A percentile compares a stretch with the other conserved stretches of the same genome.
These are phyloP conservation scores for Byssochlamys sp. DNA, from an alignment of 2,329 filamentous ascomycete species.

Conservation along the genomic window DNA sequence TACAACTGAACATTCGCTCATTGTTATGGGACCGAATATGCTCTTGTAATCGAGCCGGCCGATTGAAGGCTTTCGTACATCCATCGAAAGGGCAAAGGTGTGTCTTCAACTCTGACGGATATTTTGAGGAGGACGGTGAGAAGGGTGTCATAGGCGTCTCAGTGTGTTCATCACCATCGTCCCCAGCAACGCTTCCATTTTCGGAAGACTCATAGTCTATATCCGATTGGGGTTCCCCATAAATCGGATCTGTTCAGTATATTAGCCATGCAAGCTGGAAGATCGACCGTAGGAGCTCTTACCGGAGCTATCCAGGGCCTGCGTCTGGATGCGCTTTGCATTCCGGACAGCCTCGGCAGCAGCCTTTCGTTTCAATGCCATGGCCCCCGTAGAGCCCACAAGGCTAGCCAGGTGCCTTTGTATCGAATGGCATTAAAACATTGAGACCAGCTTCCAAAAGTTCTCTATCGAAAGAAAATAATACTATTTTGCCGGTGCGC, in stretches of 20 bases:
- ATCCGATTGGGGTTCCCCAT: constrained; percentile 26
- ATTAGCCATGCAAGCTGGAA: constrained; percentile 37
- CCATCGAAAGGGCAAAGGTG: constrained; percentile 63
- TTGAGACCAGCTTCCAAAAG: not conserved
- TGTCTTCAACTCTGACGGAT: constrained; percentile 64
- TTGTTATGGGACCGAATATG: constrained; percentile 80
- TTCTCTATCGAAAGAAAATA: constrained; percentile 11
- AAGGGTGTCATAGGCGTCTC: constrained; percentile 44
- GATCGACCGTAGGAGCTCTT: constrained; percentile 7
- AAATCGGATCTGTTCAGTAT: constrained; percentile 21
- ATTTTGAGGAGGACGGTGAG: constrained; percentile 39
- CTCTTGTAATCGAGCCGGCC: constrained; percentile 67
- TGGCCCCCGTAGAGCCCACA: constrained; percentile 9
- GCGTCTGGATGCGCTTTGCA: constrained; percentile 24
- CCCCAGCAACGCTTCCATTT: constrained; percentile 18
- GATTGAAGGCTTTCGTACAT: constrained; percentile 78
- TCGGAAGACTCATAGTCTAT: constrained; percentile 21
- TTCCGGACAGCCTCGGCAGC: constrained; percentile 15
- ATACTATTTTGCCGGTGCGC: constrained; percentile 20
- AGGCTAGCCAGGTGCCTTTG: not conserved
- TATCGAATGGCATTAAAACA: not conserved
- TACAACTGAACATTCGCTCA: constrained; percentile 68
- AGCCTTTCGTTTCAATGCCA: constrained; percentile 30
- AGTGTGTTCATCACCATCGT: constrained; percentile 19
- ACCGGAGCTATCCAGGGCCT: constrained; percentile 21